Base-by-base conservation (phyloP, 257 asterid species). In the Gentiana straminea region DNA sequence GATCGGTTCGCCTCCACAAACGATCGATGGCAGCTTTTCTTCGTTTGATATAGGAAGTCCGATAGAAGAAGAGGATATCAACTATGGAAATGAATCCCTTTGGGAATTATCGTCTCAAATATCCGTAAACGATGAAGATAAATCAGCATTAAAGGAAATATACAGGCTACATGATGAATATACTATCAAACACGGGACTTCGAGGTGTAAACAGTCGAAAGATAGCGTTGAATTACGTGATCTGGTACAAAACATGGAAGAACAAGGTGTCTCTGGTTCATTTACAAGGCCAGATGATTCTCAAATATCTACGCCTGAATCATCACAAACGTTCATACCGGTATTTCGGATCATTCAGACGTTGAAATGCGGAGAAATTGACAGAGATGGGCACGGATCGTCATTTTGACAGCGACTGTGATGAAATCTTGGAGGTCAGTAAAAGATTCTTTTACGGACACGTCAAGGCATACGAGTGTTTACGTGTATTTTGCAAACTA, bases 1-100 rank as follows among this genome's bases (percentile, higher is more conserved):
- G 55, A 47, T 88, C 12, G 73, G 94, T 56, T 88, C 91, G 2
- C 90, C 97, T 11, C 82, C 82, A 8, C 24, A 24, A 24, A 24
- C 24, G 24, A 68, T 69, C 8, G 84, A 77, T 33, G 90, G 77
- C 8, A 74, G 63, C 76, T 54, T 60, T 8, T 70, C 88, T 4
- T 67, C 66, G 43, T 64, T 51, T 6, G 88, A 71, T 37, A 89
- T 77, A 57, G 83, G 71, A 51, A 55, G 62, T 53, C 58, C 77
- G 8, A 36, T 56, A 9, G 53, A 45, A 34, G 86, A 70, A 48
- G 66, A 61, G 37, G 75, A 75, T 36, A 52, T 64, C 50, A 5
- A 44, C 1, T 57, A 60, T 65, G 71, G 62, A 11, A 51, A 69
- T 34, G 79, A 64, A 24, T 81, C 64, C 55, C 49, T 45, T 10